Percentiles rank a stretch among this genome's conserved stretches.
phyloP scores from a whole-genome alignment of 768 basidiomycete genomes.

The Erythrobasidium yunnanense region DNA sequence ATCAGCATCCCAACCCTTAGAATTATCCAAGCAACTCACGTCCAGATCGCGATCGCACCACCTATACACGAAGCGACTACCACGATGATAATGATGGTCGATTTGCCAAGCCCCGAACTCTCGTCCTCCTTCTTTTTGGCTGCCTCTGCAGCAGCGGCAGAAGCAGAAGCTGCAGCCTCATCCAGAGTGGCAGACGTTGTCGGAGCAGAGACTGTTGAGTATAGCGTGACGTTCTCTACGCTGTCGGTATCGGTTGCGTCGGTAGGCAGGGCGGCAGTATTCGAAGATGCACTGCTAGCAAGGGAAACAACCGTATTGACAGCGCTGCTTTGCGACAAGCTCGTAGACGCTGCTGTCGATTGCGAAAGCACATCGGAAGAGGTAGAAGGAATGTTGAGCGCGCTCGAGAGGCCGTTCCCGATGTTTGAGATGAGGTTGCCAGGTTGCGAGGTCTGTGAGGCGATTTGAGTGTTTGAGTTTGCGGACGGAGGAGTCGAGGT shows the following conservation, averaged over 20 bases:
- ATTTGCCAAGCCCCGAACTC: constrained; percentile 4
- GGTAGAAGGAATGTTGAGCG: background rate
- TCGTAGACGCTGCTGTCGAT: background rate
- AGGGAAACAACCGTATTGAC: no score
- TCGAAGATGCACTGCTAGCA: no score
- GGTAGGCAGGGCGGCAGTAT: background rate
- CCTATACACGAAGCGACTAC: constrained; percentile 17
- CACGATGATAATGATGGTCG: constrained; percentile 20
- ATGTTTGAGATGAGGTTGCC: background rate
- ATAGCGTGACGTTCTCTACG: constrained; percentile 14
- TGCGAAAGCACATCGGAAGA: background rate
- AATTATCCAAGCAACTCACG: constrained; percentile 6
- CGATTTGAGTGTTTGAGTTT: background rate
- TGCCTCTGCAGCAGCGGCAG: background rate
- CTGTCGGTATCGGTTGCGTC: background rate
- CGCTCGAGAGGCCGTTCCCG: background rate
- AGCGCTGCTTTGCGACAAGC: no score
- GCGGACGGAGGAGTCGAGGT: no score
- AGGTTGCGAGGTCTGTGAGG: background rate
- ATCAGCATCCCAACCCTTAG: no score
- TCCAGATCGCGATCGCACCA: constrained; percentile 25
- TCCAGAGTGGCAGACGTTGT: background rate
- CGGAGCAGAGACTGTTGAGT: background rate
- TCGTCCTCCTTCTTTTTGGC: background rate
- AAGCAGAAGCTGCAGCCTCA: background rate